Percentiles rank a stretch among this genome's conserved stretches.
Evolutionary conservation across 2,329 filamentous ascomycete genomes (phyloP).

Genomic region (Monilinia fructicola): DNA sequence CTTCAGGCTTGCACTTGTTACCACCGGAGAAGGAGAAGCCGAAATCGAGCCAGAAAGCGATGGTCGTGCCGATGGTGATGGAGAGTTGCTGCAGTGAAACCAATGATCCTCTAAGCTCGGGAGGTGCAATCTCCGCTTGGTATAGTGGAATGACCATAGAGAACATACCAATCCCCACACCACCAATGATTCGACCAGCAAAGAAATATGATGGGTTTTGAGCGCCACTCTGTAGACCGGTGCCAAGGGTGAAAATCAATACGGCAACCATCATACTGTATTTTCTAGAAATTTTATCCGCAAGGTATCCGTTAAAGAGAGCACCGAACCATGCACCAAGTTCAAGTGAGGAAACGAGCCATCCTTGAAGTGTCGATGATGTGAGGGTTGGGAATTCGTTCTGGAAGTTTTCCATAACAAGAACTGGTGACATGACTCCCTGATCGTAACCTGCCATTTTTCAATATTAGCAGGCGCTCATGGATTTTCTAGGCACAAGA

Average conservation of each 20-base stretch:
- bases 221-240: constrained; percentile 45
- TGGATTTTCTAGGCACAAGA: background rate
- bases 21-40: constrained; percentile 52
- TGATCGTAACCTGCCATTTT: constrained; percentile 37
- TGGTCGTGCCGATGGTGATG: constrained; percentile 51
- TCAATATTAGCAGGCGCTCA: background rate
- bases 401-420: constrained; percentile 43
- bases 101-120: constrained; percentile 57
- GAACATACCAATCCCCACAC: constrained; percentile 52
- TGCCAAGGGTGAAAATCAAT: constrained; percentile 52
- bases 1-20: constrained; percentile 41
- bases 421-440: constrained; percentile 42
- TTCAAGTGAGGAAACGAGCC: constrained; percentile 41
- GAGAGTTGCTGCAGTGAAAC: constrained; percentile 62
- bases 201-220: constrained; percentile 54
- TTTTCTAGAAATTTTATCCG: constrained; percentile 53
- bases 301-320: constrained; percentile 38
- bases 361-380: constrained; percentile 40
- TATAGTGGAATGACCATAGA: constrained; percentile 55
- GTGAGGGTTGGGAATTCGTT: constrained; percentile 41
- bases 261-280: constrained; percentile 54
- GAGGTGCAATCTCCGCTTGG: constrained; percentile 59
- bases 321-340: constrained; percentile 42
- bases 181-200: constrained; percentile 50
- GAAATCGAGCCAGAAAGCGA: constrained; percentile 58